Evolutionary conservation across 495 filamentous ascomycete species (phyloP).

Genomic region (Cladorrhinum samala): DNA sequence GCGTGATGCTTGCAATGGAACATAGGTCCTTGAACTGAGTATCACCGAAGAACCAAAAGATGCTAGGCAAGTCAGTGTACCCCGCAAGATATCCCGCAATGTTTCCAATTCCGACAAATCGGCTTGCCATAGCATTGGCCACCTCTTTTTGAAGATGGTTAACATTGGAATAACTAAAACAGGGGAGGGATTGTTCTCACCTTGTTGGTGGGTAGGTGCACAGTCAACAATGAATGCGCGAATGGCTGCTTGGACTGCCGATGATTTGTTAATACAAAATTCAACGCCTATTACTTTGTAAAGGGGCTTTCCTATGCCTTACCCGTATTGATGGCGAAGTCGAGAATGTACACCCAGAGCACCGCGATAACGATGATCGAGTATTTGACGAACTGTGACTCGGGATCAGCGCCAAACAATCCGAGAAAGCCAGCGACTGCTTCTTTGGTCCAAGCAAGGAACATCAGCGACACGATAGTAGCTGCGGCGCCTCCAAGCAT

Average conservation of each 20-base stretch:
- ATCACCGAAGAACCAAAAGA: conserved; percentile 69
- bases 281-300: too few species aligned
- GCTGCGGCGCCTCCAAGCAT: conserved; percentile 71
- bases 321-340: conserved; percentile 93
- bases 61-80: conserved; percentile 65
- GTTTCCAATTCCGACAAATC: conserved; percentile 75
- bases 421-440: conserved; percentile 62
- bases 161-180: background rate
- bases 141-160: conserved; percentile 41
- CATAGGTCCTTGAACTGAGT: conserved; percentile 88
- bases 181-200: conserved; percentile 19
- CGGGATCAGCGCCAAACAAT: conserved; percentile 62
- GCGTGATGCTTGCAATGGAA: conserved; percentile 66
- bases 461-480: conserved; percentile 66
- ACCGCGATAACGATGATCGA: conserved; percentile 66
- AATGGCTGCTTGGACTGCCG: conserved; percentile 74
- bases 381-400: conserved; percentile 54
- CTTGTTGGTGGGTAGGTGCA: conserved; percentile 83
- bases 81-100: conserved; percentile 81
- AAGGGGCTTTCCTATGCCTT: too few species aligned
- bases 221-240: conserved; percentile 88
- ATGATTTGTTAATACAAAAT: conserved; percentile 3
- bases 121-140: conserved; percentile 82
- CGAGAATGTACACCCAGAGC: conserved; percentile 75
- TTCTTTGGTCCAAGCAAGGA: conserved; percentile 77